Evolutionary conservation across 1,284 basidiomycete species (phyloP), one percentile per base, ranked within the genome.

Genomic region (Fomes fomentarius): DNA sequence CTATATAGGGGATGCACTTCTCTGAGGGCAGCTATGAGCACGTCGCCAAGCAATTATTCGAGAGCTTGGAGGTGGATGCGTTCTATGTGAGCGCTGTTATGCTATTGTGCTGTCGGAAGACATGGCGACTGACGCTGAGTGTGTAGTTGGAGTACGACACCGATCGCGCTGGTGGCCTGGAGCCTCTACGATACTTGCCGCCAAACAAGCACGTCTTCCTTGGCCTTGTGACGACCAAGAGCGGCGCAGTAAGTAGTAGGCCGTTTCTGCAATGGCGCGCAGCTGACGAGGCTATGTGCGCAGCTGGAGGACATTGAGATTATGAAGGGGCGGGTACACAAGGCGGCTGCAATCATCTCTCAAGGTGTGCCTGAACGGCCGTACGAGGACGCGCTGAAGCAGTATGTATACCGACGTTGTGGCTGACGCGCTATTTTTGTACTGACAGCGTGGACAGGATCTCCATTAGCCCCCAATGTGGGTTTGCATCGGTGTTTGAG

Each of bases 201-300:
- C 72, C 73, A 25, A 75, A 84, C 68, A 92, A 91, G 68, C 74
- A 78, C 9, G 83, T 82, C 28, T 84, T 93, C 11, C 75, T 94
- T 11, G 91, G 91, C n/a, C 74, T 93, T 17, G 78, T 93, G 40
- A 85, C 87, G 0, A 87, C 85, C 22, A 93, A 93, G 71, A 79
- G 81, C 58, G 75, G 83, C 11, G 70, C 77, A 71, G 83, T 82
- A 59, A 42, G 51, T 24, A 3, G 12, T 24, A 31, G 31, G 10
- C 3, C 11, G 17, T 11, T 19, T 6, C 14, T 15, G 10, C 25
- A 14, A 22, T 33, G 15, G 5, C 22, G 10, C 42, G 66, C 56
- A 9, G n/a, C 35, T 2, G 24, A 15, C 45, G 10, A 30, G n/a
- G 42, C 47, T 37, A 41, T 30, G 28, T 30, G 7, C 28, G 46